Percentiles rank a stretch among this genome's conserved stretches.
phyloP scores from a whole-genome alignment of 1,284 basidiomycete genomes.

The Tylopilus orsonianus region DNA sequence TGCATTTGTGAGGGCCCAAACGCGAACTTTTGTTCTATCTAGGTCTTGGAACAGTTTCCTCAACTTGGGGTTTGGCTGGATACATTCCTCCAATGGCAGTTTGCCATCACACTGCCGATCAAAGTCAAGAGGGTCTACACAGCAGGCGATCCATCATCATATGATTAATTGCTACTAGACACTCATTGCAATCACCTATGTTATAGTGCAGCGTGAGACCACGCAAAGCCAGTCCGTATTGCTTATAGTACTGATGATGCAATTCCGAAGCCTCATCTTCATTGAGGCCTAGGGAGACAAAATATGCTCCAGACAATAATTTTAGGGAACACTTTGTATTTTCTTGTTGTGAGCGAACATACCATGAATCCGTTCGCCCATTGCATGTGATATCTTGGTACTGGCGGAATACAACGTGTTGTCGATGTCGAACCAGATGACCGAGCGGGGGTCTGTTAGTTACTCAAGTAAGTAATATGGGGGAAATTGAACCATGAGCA shows the following conservation, averaged over 20 bases:
- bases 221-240: slow-evolving; percentile 84
- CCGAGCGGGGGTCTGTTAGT: slow-evolving; percentile 42
- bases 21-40: slow-evolving; percentile 73
- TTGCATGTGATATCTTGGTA: slow-evolving; percentile 74
- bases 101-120: slow-evolving; percentile 83
- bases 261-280: slow-evolving; percentile 72
- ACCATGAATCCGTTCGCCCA: slow-evolving; percentile 81
- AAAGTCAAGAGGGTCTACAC: slow-evolving; percentile 81
- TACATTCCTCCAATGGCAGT: slow-evolving; percentile 79
- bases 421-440: slow-evolving; percentile 86
- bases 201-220: slow-evolving; percentile 79
- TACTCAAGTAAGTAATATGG: slow-evolving; percentile 7
- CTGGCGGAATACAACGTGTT: slow-evolving; percentile 83
- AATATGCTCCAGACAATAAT: slow-evolving; percentile 57
- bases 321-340: not conserved
- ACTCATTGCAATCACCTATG: slow-evolving; percentile 53
- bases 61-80: slow-evolving; percentile 63
- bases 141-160: slow-evolving; percentile 1
- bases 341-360: slow-evolving; percentile 16
- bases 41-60: slow-evolving; percentile 76
- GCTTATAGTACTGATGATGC: slow-evolving; percentile 74
- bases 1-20: slow-evolving; percentile 84
- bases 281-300: slow-evolving; percentile 65
- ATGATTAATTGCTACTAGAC: not conserved
- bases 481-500: slow-evolving; percentile 6